Percentiles rank a stretch among this genome's conserved stretches.
phyloP scores from a whole-genome alignment of 148 eudicot genomes.

The Polygonum aviculare region DNA sequence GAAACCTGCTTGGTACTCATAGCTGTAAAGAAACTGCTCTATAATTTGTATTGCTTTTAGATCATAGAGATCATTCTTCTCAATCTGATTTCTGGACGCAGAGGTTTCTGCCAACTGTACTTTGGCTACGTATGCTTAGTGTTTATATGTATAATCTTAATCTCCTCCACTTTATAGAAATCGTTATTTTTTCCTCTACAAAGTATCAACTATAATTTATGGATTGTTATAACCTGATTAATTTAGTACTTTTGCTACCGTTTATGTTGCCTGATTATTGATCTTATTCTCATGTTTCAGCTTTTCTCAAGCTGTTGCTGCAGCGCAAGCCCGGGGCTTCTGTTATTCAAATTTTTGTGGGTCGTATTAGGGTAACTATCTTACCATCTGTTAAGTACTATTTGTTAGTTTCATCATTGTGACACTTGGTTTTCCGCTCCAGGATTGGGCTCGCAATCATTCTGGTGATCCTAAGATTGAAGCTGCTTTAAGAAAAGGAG shows the following conservation, averaged over 20 bases:
- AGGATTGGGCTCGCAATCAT: constrained; percentile 98
- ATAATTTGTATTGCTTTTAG: not conserved
- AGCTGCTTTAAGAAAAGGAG: constrained; percentile 81
- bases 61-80: not conserved
- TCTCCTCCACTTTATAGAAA: no score
- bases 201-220: not conserved
- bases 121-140: no score
- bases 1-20: no score
- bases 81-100: not conserved
- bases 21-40: not conserved
- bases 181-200: not conserved
- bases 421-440: constrained; percentile 8
- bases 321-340: constrained; percentile 98
- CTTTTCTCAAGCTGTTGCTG: constrained; percentile 98
- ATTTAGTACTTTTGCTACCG: not conserved
- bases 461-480: constrained; percentile 87
- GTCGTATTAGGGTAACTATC: constrained; percentile 72
- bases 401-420: not conserved
- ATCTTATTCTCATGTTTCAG: constrained; percentile 26
- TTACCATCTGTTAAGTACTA: not conserved
- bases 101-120: constrained; percentile 92
- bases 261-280: not conserved
- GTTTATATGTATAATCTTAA: no score
- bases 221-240: not conserved
- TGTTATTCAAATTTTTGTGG: constrained; percentile 94